Conservation (phyloP, 75 land plant species). For the Picea sitchensis region DNA sequence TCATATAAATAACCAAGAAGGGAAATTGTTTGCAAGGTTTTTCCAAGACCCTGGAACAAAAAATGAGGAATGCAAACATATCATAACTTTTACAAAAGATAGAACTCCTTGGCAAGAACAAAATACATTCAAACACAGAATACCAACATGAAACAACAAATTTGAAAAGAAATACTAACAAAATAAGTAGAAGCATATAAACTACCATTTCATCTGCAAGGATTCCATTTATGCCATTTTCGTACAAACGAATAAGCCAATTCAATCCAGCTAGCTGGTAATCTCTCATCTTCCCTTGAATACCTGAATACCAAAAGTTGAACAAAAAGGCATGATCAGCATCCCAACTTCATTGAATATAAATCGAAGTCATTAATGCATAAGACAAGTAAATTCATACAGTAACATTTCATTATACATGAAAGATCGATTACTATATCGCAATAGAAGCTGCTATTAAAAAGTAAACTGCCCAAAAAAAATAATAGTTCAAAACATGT, state of each 20-base stretch:
- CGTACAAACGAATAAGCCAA: constrained; percentile 95
- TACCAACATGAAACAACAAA: not conserved
- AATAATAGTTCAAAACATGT: too few species aligned
- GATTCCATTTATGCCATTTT: constrained; percentile 99
- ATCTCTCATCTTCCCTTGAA: constrained; percentile 98
- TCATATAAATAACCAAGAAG: constrained; percentile 91
- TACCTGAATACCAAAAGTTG: constrained; percentile 35
- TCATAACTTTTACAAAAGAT: not conserved
- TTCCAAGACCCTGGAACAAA: constrained; percentile 81
- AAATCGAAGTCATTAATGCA: not conserved
- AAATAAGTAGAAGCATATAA: not conserved
- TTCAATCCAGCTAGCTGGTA: constrained; percentile 98
- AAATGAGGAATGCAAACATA: not conserved
- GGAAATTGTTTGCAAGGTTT: constrained; percentile 97
- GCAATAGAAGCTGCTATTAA: too few species aligned
- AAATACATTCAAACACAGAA: not conserved
- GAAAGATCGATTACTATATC: too few species aligned
- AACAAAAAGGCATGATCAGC: not conserved
- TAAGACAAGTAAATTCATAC: too few species aligned
- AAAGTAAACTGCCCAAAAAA: too few species aligned
- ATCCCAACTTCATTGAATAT: not conserved
- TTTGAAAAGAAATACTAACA: not conserved
- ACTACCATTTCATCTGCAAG: constrained; percentile 99
- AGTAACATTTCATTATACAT: too few species aligned
- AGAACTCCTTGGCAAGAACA: not conserved